These are phyloP conservation scores for Astraeus odoratus DNA, from an alignment of 768 basidiomycete genomes.

Conservation along the genomic window DNA sequence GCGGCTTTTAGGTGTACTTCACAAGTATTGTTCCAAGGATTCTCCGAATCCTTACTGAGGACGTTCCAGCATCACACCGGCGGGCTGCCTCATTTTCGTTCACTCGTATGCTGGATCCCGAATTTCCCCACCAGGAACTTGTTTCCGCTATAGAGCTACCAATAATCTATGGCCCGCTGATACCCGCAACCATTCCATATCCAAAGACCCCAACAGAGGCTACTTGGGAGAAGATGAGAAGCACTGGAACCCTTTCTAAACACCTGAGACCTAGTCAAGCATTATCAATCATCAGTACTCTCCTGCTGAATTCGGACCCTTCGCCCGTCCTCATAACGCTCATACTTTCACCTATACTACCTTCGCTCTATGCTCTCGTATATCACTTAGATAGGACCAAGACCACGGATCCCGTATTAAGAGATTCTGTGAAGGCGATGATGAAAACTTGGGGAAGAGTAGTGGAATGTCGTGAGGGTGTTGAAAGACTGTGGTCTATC, in stretches of 20 bases:
- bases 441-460: slow-evolving; percentile 74
- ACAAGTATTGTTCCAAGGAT: slow-evolving; percentile 46
- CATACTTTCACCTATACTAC: slow-evolving; percentile 61
- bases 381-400: slow-evolving; percentile 47
- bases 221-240: slow-evolving; percentile 1
- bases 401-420: slow-evolving; percentile 58
- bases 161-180: slow-evolving; percentile 49
- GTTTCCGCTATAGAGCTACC: slow-evolving; percentile 34
- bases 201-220: neutral
- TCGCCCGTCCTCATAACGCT: slow-evolving; percentile 59
- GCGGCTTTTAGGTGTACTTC: slow-evolving; percentile 52
- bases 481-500: slow-evolving; percentile 53
- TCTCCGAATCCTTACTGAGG: slow-evolving; percentile 39
- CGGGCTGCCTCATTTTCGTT: slow-evolving; percentile 64
- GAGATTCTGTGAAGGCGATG: slow-evolving; percentile 51
- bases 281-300: slow-evolving; percentile 43
- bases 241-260: neutral
- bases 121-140: slow-evolving; percentile 11
- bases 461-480: slow-evolving; percentile 43
- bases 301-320: slow-evolving; percentile 75
- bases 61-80: slow-evolving; percentile 33
- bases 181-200: slow-evolving; percentile 9
- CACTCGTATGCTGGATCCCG: slow-evolving; percentile 52
- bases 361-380: slow-evolving; percentile 59
- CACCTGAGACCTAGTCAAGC: slow-evolving; percentile 31